Evolutionary conservation across 805 yeast species (phyloP).

Genomic region (Metschnikowia dekortorum): DNA sequence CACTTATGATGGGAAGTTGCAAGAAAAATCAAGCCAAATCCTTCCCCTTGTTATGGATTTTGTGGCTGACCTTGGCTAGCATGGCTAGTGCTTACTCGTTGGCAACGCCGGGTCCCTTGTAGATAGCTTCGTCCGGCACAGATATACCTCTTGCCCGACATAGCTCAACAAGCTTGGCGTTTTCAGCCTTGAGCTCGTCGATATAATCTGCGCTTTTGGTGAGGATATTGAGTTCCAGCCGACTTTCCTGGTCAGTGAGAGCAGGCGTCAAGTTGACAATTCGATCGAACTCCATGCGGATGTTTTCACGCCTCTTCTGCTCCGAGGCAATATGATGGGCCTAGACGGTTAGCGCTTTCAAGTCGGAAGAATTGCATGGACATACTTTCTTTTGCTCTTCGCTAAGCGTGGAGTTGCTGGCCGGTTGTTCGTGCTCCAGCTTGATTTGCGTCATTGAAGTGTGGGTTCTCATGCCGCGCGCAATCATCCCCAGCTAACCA

Average conservation of each 20-base stretch:
- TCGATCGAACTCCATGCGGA: slow-evolving; percentile 74
- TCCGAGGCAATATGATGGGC: slow-evolving; percentile 82
- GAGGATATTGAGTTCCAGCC: slow-evolving; percentile 76
- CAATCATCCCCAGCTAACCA: background rate
- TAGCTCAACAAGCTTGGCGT: slow-evolving; percentile 39
- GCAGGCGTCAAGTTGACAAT: slow-evolving; percentile 74
- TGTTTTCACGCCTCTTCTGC: slow-evolving; percentile 80
- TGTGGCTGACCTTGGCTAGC: too few relatives aligned
- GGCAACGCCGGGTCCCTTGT: slow-evolving; percentile 22
- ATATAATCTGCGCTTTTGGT: slow-evolving; percentile 59
- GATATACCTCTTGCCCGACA: slow-evolving; percentile 39
- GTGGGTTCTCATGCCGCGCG: slow-evolving; percentile 1
- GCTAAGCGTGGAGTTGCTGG: slow-evolving; percentile 10
- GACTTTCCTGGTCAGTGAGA: slow-evolving; percentile 59
- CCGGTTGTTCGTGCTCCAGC: background rate
- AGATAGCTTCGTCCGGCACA: slow-evolving; percentile 37
- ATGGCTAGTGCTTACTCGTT: slow-evolving; percentile 1
- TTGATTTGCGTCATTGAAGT: background rate
- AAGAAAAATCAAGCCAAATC: too few relatives aligned
- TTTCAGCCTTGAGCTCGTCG: slow-evolving; percentile 46
- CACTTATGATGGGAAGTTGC: too few relatives aligned
- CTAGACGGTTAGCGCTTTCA: slow-evolving; percentile 25
- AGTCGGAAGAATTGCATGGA: background rate
- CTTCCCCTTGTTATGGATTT: too few relatives aligned
- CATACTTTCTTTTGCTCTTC: slow-evolving; percentile 20